Evolutionary conservation across 306 rosid species (phyloP), one percentile per base, ranked within the genome.

Genomic region (Rubus idaeus): DNA sequence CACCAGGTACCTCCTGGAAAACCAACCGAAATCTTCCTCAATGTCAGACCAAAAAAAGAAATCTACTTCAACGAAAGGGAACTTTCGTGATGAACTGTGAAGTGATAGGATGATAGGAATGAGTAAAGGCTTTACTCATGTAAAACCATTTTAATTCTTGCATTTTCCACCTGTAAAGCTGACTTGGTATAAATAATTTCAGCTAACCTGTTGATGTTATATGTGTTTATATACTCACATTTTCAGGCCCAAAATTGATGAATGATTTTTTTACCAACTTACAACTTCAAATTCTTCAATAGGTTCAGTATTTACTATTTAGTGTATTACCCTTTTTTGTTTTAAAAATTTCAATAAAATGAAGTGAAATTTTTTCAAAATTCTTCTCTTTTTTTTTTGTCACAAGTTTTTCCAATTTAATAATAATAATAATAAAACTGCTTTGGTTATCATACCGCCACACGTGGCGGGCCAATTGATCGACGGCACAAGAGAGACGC

Each of bases 21-120:
- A 78, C 42, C 82, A 84, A 52, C 42, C 75, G 42, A 9, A 45
- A 64, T 56, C 57, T 18, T 55, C 68, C 47, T 61, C n/a, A n/a
- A 75, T 77, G 0, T 30, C 67, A 30, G 67, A 61, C 67, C 41
- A 61, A 61, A 61, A 26, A 11, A 12, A 16, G 30, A 14, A 44
- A 64, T 47, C 49, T 12, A 63, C 69, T 23, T 61, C n/a, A n/a
- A 70, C 71, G 0, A 52, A 75, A 6, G 78, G 50, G 45, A 70
- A 65, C 81, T 75, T 61, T 70, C 85, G 26, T 16, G 83, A 78
- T 66, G 88, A 85, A 46, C 37, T 84, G 42, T 80, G 81, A 83
- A 26, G 69, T 23, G 46, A 39, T 30, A 12, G 21, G 12, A 10
- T 57, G 63, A 23, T 46, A 14, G 40, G n/a, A n/a, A n/a, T n/a